Base-by-base conservation (phyloP, 179 eudicot genomes). In the Vitellaria paradoxa region DNA sequence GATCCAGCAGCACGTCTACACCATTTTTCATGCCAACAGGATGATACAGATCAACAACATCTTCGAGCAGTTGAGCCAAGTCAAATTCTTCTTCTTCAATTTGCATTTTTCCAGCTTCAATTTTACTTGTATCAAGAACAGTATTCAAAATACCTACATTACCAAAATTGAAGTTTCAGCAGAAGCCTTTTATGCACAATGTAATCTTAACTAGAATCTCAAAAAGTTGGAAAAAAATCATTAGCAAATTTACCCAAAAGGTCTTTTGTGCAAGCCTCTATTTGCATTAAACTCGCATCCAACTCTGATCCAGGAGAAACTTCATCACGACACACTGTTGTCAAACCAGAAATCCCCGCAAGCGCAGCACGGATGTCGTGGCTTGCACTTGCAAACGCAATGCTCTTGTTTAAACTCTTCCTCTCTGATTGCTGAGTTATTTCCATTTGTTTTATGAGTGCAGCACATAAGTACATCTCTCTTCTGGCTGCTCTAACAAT, bases 101-200 rank as follows among this genome's bases (percentile, higher is more conserved):
- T 47, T 89, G 86, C 92, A 91, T 90, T 84, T 87, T 90, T 0
- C 99, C 98, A 5, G 99, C 96, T 83, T 96, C 98, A 7, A 89
- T 87, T 77, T 93, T 93, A 61, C 93, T 90, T 65, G 82, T 77
- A 75, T 96, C 96, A 14, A 96, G 89, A 53, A 96, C 82, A 10
- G 92, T 84, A 70, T 90, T 96, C 85, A 93, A 78, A 47, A 96
- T 80, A 79, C 77, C 97, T 91, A 86, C 56, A 55, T 3, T 52
- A 52, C 56, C 13, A 10, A 2, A 14, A 8, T 26, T 40, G 7
- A 18, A 68, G 37, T 26, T 68, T 68, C 14, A 0, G 21, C 10
- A 45, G 23, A 45, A 40, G n/a, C 13, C 6, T 68, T 11, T 47
- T n/a, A 1, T 68, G 74, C 13, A 46, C 7, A 17, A 42, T 18